phyloP scores from a whole-genome alignment of 768 basidiomycete species.

The Gautieria morchelliformis region DNA sequence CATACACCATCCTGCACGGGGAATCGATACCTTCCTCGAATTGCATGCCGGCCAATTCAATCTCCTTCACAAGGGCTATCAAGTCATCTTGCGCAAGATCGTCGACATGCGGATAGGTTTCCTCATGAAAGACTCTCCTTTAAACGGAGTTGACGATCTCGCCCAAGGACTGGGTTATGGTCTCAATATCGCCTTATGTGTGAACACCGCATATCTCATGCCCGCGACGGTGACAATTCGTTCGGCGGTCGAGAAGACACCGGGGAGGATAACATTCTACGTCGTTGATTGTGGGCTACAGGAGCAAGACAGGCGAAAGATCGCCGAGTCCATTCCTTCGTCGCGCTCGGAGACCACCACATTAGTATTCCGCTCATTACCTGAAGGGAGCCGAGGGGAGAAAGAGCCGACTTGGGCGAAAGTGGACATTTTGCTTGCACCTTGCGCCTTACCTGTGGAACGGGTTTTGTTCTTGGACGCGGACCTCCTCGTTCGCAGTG shows the following conservation, averaged over 20 bases:
- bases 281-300: constrained; percentile 38
- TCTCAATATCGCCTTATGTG: constrained; percentile 36
- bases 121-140: constrained; percentile 15
- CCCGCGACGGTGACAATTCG: constrained; percentile 39
- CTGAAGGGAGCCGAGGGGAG: constrained; percentile 19
- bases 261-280: constrained; percentile 38
- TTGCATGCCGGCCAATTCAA: constrained; percentile 43
- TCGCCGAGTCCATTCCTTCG: constrained; percentile 22
- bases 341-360: constrained; percentile 21
- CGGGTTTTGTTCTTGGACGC: constrained; percentile 44
- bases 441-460: constrained; percentile 35
- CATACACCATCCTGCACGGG: constrained; percentile 44
- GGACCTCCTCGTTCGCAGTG: constrained; percentile 36
- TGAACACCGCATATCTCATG: constrained; percentile 37
- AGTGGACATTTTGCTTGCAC: constrained; percentile 31
- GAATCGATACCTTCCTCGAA: constrained; percentile 44
- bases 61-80: constrained; percentile 32
- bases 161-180: constrained; percentile 23
- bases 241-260: constrained; percentile 26
- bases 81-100: constrained; percentile 44
- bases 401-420: constrained; percentile 38
- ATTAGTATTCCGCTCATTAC: constrained; percentile 33
- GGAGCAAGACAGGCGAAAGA: constrained; percentile 23
- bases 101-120: constrained; percentile 47
- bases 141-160: background rate